Evolutionary conservation across 2,329 filamentous ascomycete genomes (phyloP), one percentile per base, ranked within the genome.

Genomic region (Botrytis cinerea): DNA sequence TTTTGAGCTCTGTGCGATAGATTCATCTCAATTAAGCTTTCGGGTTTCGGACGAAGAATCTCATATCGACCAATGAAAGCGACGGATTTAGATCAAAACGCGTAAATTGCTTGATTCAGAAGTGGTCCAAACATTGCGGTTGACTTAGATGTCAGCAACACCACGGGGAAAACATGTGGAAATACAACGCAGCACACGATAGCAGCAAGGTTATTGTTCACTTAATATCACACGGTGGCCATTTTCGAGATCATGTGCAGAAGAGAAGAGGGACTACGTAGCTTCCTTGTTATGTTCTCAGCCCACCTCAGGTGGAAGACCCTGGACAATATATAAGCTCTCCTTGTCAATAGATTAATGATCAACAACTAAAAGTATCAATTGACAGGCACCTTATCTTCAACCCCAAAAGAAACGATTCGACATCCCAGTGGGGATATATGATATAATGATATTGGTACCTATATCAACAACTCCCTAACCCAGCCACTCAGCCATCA

Each of bases 91-190:
- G 18, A 40, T 43, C 38, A 45, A 43, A 43, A 45, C 38, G n/a
- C 14, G 25, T 20, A 63, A 45, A 63, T 63, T 63, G 25, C 61
- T 38, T 63, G 61, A 63, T 63, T 63, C 40, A 45, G n/a, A 63
- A 32, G 28, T 45, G 61, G 38, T 63, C 61, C 25, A 43, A 63
- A 40, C 61, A 16, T 25, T 35, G 35, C 60, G 25, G 35, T 38
- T 40, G 6, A 57, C 7, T 32, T 57, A 18, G 35, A 38, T 16
- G 14, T 61, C 35, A 25, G 22, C 59, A 18, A 40, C 8, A 4
- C 60, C 60, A 43, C 22, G 60, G 38, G 60, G 60, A 62, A 62
- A 62, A 57, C 51, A 57, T 57, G 38, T 62, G 38, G 35, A 40
- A 40, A 20, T 35, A 61, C 40, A 12, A n/a, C 40, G 35, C 59